A percentile compares a stretch with the other conserved stretches of the same genome.
These are phyloP conservation scores for Hypoxylon crocopeplum DNA, from an alignment of 495 filamentous ascomycete genomes.

Conservation along the genomic window DNA sequence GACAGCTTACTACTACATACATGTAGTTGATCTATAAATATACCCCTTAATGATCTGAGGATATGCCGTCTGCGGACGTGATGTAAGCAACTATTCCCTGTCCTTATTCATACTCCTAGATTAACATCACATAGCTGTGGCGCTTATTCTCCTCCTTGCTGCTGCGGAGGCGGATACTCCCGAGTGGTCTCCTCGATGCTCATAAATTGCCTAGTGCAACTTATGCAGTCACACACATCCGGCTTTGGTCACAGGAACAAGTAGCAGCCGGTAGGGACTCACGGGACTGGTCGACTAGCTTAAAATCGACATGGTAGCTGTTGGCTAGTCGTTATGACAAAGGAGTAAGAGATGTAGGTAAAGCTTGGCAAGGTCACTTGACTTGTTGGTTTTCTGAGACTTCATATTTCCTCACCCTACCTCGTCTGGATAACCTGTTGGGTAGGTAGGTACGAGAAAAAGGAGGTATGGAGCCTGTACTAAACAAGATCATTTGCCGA, in stretches of 20 bases:
- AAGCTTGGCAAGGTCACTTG: slow-evolving; percentile 32
- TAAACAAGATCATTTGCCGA: slow-evolving; percentile 34
- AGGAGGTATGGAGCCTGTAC: background rate
- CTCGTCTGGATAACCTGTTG: background rate
- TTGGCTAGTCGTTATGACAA: slow-evolving; percentile 11
- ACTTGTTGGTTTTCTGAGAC: slow-evolving; percentile 24
- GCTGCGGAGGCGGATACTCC: slow-evolving; percentile 35
- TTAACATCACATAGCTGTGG: slow-evolving; percentile 17
- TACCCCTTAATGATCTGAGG: slow-evolving; percentile 11
- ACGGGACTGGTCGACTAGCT: slow-evolving; percentile 38
- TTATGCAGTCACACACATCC: slow-evolving; percentile 46
- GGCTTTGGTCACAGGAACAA: slow-evolving; percentile 40
- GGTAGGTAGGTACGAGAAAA: slow-evolving; percentile 1
- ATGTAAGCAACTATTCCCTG: slow-evolving; percentile 9
- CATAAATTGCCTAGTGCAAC: slow-evolving; percentile 38
- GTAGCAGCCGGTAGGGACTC: slow-evolving; percentile 25
- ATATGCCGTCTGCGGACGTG: background rate
- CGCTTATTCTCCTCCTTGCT: slow-evolving; percentile 12
- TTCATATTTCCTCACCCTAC: slow-evolving; percentile 3
- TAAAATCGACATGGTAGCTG: slow-evolving; percentile 19
- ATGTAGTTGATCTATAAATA: slow-evolving; percentile 24
- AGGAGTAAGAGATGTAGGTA: slow-evolving; percentile 13
- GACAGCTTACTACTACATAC: background rate
- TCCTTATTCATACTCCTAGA: slow-evolving; percentile 16
- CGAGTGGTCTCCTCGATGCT: slow-evolving; percentile 30